Evolutionary conservation across 2,329 filamentous ascomycete genomes (phyloP).

Genomic region (Raffaelea deltoideospora): DNA sequence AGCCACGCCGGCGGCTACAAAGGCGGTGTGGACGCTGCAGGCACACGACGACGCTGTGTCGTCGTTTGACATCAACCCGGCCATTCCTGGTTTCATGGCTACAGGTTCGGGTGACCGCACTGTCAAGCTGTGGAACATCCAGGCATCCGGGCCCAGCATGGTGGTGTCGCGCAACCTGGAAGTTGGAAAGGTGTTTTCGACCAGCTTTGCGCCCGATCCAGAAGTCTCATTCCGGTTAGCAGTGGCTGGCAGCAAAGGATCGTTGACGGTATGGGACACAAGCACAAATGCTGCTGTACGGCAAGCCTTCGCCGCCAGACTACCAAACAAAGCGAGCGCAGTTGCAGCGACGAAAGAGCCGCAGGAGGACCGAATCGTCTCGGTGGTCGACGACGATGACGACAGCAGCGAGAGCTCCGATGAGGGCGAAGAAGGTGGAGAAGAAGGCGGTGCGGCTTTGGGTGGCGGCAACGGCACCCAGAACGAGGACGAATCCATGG

Average conservation of each 20-base stretch:
- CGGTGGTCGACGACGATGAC: slow-evolving; percentile 42
- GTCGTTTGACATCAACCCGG: slow-evolving; percentile 79
- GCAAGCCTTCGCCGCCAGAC: slow-evolving; percentile 61
- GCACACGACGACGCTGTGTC: slow-evolving; percentile 88
- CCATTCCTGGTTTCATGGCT: slow-evolving; percentile 82
- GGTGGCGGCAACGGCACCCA: slow-evolving; percentile 20
- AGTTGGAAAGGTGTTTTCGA: slow-evolving; percentile 87
- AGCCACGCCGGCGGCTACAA: slow-evolving; percentile 55
- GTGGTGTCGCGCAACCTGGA: slow-evolving; percentile 85
- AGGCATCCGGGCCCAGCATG: slow-evolving; percentile 66
- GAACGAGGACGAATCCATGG: slow-evolving; percentile 36
- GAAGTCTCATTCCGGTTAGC: slow-evolving; percentile 86
- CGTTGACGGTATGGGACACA: slow-evolving; percentile 91
- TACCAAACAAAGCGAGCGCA: slow-evolving; percentile 38
- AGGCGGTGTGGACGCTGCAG: slow-evolving; percentile 86
- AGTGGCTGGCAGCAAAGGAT: slow-evolving; percentile 87
- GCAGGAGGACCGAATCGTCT: slow-evolving; percentile 63
- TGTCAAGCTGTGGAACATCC: slow-evolving; percentile 93
- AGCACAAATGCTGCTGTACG: slow-evolving; percentile 81
- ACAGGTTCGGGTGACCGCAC: slow-evolving; percentile 90
- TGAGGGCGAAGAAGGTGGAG: slow-evolving; percentile 21
- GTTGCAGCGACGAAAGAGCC: slow-evolving; percentile 46
- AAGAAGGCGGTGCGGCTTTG: slow-evolving; percentile 13
- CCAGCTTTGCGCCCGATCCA: slow-evolving; percentile 74
- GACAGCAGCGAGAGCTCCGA: slow-evolving; percentile 30